These are phyloP conservation scores for Brasilioporus rufonigricans DNA, from an alignment of 768 basidiomycete genomes.

Conservation along the genomic window DNA sequence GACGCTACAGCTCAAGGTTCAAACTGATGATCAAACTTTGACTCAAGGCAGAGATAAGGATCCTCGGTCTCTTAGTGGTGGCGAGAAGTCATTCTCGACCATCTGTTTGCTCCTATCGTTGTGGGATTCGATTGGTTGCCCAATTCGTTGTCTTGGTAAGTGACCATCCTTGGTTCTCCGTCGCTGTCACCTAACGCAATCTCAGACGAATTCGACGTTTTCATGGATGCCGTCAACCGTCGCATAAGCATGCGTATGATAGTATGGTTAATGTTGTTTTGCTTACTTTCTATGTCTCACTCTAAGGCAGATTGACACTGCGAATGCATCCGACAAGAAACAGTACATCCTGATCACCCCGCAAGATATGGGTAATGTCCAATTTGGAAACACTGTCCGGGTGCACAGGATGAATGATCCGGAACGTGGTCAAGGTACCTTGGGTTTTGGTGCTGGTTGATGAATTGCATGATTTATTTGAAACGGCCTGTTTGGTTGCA, in stretches of 20 bases:
- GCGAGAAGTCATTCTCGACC: slow-evolving; percentile 96
- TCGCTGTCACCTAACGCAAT: slow-evolving; percentile 10
- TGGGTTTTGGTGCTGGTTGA: slow-evolving; percentile 32
- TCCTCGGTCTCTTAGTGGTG: slow-evolving; percentile 83
- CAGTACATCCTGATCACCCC: slow-evolving; percentile 97
- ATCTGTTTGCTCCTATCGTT: slow-evolving; percentile 91
- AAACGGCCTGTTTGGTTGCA: not conserved
- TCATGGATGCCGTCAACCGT: slow-evolving; percentile 93
- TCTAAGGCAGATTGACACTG: slow-evolving; percentile 72
- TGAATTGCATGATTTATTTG: not conserved
- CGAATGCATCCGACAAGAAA: slow-evolving; percentile 81
- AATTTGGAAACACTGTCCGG: slow-evolving; percentile 63
- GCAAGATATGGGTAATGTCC: slow-evolving; percentile 82
- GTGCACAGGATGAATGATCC: slow-evolving; percentile 80
- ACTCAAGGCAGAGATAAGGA: slow-evolving; percentile 77
- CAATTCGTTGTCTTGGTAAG: slow-evolving; percentile 85
- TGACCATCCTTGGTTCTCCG: not conserved
- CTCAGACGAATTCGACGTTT: slow-evolving; percentile 95
- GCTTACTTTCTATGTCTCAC: slow-evolving; percentile 2
- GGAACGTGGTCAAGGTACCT: slow-evolving; percentile 58
- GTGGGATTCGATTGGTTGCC: slow-evolving; percentile 95
- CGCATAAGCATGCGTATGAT: slow-evolving; percentile 95
- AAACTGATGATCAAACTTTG: slow-evolving; percentile 75
- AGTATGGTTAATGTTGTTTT: slow-evolving; percentile 41
- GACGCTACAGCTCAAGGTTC: slow-evolving; percentile 71